Evolutionary conservation across 1,139 yeast genomes (phyloP).

Genomic region (Suhomyces maxii): DNA sequence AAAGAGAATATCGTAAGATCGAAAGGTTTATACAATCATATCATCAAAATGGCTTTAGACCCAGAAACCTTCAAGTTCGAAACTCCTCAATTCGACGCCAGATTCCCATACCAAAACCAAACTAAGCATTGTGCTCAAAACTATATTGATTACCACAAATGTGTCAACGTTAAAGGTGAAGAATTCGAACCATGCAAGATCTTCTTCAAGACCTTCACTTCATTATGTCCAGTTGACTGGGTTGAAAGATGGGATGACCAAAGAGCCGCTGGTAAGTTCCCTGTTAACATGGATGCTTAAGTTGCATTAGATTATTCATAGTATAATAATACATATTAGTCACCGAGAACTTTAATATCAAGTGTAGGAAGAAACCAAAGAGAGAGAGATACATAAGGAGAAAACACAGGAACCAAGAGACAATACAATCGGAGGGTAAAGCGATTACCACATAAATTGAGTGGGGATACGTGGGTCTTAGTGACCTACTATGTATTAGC

Average conservation of each 20-base stretch:
- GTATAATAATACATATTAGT: constrained; percentile 7
- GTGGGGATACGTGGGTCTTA: too few species aligned
- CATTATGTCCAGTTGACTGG: constrained; percentile 94
- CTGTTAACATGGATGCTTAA: constrained; percentile 29
- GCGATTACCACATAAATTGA: too few species aligned
- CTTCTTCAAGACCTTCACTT: constrained; percentile 85
- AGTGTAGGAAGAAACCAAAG: too few species aligned
- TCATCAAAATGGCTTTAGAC: constrained; percentile 42
- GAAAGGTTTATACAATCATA: constrained; percentile 4
- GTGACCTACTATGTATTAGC: too few species aligned
- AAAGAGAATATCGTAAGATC: constrained; percentile 15
- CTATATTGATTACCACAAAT: constrained; percentile 96
- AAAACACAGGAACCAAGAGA: too few species aligned
- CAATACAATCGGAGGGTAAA: too few species aligned
- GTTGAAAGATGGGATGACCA: constrained; percentile 95
- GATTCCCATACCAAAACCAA: constrained; percentile 97
- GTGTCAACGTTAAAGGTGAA: constrained; percentile 95
- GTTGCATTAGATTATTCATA: constrained; percentile 4
- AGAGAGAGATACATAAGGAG: too few species aligned
- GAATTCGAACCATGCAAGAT: constrained; percentile 97
- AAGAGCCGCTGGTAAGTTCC: constrained; percentile 63
- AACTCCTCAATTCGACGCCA: constrained; percentile 86
- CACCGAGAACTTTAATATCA: too few species aligned
- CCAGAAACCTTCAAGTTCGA: constrained; percentile 57
- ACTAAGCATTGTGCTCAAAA: constrained; percentile 98